Percentiles rank a stretch among this genome's conserved stretches.
Evolutionary conservation across 1,139 yeast genomes (phyloP).

Genomic region (Blastobotrys niveus): DNA sequence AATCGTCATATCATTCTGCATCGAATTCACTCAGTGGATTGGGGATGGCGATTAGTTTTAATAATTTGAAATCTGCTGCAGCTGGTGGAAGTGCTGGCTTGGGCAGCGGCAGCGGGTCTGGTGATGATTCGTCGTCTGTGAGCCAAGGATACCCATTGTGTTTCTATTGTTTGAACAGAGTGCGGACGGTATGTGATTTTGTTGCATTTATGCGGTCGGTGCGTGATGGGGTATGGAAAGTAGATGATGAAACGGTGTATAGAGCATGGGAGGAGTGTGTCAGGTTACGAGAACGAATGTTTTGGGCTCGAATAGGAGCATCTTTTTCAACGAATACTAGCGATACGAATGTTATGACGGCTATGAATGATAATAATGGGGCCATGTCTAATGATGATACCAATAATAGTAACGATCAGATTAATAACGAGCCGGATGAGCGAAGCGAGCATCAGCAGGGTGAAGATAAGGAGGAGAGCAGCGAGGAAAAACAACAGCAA

Average conservation of each 20-base stretch:
- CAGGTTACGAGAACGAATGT: slow-evolving; percentile 54
- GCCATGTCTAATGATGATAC: background rate
- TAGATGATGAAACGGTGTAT: slow-evolving; percentile 42
- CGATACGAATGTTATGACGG: too few species aligned
- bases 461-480: background rate
- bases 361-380: background rate
- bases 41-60: slow-evolving; percentile 11
- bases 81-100: background rate
- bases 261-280: slow-evolving; percentile 64
- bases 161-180: slow-evolving; percentile 70
- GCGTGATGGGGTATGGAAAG: slow-evolving; percentile 48
- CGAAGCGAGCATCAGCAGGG: background rate
- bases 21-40: slow-evolving; percentile 6
- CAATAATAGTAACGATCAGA: background rate
- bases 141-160: slow-evolving; percentile 61
- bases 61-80: background rate
- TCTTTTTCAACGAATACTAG: slow-evolving; percentile 18
- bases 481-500: background rate
- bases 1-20: slow-evolving; percentile 1
- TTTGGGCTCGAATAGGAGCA: slow-evolving; percentile 79
- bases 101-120: background rate
- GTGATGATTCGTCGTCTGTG: background rate
- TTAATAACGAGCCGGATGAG: background rate
- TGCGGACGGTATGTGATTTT: slow-evolving; percentile 74
- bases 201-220: slow-evolving; percentile 67